phyloP scores from a whole-genome alignment of 768 basidiomycete genomes.

The Tulasnella calospora region DNA sequence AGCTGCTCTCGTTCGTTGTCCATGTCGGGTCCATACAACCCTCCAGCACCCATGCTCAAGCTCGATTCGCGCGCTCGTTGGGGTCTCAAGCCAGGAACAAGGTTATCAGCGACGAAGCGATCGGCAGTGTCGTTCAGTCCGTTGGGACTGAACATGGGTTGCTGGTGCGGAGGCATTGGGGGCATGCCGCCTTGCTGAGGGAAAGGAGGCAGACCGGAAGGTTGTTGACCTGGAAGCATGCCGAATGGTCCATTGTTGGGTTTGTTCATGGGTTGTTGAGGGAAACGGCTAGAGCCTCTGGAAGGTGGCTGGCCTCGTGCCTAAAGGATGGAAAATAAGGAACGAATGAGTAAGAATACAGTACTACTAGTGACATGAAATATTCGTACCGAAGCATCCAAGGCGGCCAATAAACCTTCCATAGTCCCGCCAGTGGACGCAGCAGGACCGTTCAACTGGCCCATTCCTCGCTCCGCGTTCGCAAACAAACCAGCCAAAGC shows the following conservation, averaged over 20 bases:
- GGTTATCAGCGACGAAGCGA: constrained; percentile 74
- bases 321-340: constrained; percentile 34
- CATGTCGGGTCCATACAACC: constrained; percentile 39
- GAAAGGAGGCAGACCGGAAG: not conserved
- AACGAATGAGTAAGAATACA: constrained; percentile 29
- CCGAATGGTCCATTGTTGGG: not conserved
- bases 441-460: constrained; percentile 32
- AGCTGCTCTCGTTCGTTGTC: constrained; percentile 46
- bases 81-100: constrained; percentile 76
- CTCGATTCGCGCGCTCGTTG: constrained; percentile 43
- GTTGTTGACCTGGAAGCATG: not conserved
- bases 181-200: constrained; percentile 17
- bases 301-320: constrained; percentile 4
- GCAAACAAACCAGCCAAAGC: constrained; percentile 11
- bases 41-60: not conserved
- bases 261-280: constrained; percentile 3
- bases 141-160: constrained; percentile 10
- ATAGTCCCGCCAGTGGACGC: constrained; percentile 56
- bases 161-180: not conserved
- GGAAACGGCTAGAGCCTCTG: not conserved
- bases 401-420: constrained; percentile 78
- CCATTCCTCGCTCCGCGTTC: not conserved
- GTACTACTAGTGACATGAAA: not conserved
- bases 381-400: constrained; percentile 61
- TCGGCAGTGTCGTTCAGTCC: constrained; percentile 38